phyloP scores from a whole-genome alignment of 1,284 basidiomycete genomes.

The Erythrobasidium hasegawianum region DNA sequence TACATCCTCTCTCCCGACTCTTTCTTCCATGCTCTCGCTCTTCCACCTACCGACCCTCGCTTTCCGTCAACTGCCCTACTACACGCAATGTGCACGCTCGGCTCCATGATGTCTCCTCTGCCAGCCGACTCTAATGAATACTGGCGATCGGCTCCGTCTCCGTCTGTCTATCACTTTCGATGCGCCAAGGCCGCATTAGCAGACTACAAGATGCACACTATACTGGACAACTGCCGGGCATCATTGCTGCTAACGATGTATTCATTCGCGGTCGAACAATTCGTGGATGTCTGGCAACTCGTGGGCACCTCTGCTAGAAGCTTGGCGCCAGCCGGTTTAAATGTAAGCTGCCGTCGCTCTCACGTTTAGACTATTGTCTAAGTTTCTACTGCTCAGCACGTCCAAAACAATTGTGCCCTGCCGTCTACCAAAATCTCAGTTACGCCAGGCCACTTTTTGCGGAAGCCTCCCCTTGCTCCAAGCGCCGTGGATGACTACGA shows the following conservation, averaged over 20 bases:
- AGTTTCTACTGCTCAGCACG: conserved; percentile 2
- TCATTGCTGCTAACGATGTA: conserved; percentile 16
- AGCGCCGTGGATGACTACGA: conserved; percentile 21
- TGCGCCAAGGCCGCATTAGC: conserved; percentile 13
- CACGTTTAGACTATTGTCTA: background rate
- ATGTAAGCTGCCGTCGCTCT: conserved; percentile 3
- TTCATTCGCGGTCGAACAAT: conserved; percentile 27
- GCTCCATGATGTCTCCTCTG: conserved; percentile 6
- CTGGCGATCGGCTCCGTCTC: conserved; percentile 1
- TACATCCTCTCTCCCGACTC: conserved; percentile 17
- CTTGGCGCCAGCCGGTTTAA: conserved; percentile 16
- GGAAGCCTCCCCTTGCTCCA: conserved; percentile 15
- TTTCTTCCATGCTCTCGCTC: conserved; percentile 20
- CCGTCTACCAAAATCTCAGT: conserved; percentile 23
- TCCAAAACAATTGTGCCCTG: conserved; percentile 26
- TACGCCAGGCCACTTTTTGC: conserved; percentile 24
- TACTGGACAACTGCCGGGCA: conserved; percentile 24
- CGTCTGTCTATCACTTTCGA: conserved; percentile 26
- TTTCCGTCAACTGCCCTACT: conserved; percentile 21
- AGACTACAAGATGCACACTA: conserved; percentile 2
- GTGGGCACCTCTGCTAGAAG: conserved; percentile 15
- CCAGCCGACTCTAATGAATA: conserved; percentile 11
- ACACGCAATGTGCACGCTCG: conserved; percentile 24
- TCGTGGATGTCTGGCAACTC: conserved; percentile 30
- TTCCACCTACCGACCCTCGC: conserved; percentile 26